Conservation (phyloP, 768 basidiomycete species). For the Phanerochaete sordida region DNA sequence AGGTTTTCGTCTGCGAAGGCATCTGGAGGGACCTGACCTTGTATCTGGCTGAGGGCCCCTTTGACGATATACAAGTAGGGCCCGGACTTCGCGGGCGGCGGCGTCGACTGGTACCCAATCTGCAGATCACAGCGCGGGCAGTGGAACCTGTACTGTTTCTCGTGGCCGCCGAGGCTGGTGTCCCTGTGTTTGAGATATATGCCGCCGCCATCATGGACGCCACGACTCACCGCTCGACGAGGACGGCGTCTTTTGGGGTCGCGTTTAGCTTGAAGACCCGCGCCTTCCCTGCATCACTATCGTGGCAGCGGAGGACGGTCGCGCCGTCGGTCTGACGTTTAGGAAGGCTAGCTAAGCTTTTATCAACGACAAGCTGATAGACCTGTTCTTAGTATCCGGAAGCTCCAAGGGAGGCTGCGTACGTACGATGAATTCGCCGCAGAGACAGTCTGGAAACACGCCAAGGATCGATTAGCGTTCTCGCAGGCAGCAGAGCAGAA, state of each 20-base stretch:
- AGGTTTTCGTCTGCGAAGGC: constrained; percentile 64
- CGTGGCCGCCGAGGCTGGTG: constrained; percentile 62
- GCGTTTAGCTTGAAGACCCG: constrained; percentile 88
- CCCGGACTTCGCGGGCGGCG: constrained; percentile 72
- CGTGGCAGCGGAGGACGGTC: constrained; percentile 74
- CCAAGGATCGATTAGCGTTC: constrained; percentile 9
- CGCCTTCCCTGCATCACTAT: constrained; percentile 51
- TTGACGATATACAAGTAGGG: constrained; percentile 78
- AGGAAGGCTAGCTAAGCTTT: constrained; percentile 63
- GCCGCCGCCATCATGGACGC: constrained; percentile 18
- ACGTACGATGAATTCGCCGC: constrained; percentile 83
- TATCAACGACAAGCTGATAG: constrained; percentile 76
- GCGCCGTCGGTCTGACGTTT: constrained; percentile 76
- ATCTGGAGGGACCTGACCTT: constrained; percentile 81
- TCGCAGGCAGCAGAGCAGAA: constrained; percentile 5
- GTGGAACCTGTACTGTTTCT: constrained; percentile 69
- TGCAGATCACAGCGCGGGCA: constrained; percentile 67
- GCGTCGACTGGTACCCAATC: constrained; percentile 74
- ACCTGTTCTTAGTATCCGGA: not conserved
- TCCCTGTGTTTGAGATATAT: constrained; percentile 4
- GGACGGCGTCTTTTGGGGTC: constrained; percentile 58
- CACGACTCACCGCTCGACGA: constrained; percentile 71
- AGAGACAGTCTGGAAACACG: constrained; percentile 65
- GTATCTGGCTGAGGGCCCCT: constrained; percentile 83
- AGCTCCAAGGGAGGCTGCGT: not conserved